Evolutionary conservation across 768 basidiomycete genomes (phyloP).

Genomic region (Podaxis rugospora): DNA sequence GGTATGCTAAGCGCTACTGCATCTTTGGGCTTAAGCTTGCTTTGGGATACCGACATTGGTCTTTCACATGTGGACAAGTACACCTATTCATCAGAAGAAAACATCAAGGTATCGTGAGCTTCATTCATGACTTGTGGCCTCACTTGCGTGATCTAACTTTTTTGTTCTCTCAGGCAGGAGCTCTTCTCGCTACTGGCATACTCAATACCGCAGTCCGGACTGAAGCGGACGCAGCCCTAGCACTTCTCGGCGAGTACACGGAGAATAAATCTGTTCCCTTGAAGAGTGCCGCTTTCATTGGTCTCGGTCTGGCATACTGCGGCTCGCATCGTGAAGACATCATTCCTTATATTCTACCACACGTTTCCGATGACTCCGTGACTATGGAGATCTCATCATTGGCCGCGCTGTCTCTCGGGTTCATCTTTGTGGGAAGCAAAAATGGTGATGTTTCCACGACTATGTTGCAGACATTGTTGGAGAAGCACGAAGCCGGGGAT

Average conservation of each 20-base stretch:
- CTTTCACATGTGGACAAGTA: slow-evolving; percentile 95
- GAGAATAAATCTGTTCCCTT: slow-evolving; percentile 82
- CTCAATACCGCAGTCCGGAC: slow-evolving; percentile 86
- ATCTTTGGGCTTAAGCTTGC: slow-evolving; percentile 84
- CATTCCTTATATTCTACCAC: slow-evolving; percentile 69
- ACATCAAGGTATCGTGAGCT: slow-evolving; percentile 68
- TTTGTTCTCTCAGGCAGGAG: slow-evolving; percentile 60
- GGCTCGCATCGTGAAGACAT: slow-evolving; percentile 92
- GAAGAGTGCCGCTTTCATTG: slow-evolving; percentile 85
- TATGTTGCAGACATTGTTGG: slow-evolving; percentile 91
- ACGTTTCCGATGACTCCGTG: slow-evolving; percentile 73
- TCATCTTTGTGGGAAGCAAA: slow-evolving; percentile 93
- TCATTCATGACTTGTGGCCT: neutral
- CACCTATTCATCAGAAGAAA: slow-evolving; percentile 92
- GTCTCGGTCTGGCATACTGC: slow-evolving; percentile 90
- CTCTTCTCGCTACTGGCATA: slow-evolving; percentile 91
- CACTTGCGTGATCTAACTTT: neutral
- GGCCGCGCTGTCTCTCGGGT: slow-evolving; percentile 85
- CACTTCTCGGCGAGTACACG: slow-evolving; percentile 85
- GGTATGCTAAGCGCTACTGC: slow-evolving; percentile 97
- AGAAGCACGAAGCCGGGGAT: slow-evolving; percentile 58
- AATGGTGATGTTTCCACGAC: slow-evolving; percentile 89
- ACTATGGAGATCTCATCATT: slow-evolving; percentile 89
- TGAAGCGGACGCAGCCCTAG: slow-evolving; percentile 90
- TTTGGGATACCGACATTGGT: slow-evolving; percentile 97